Base-by-base conservation (phyloP, 1,139 yeast genomes). In the Nematodospora anomalae region DNA sequence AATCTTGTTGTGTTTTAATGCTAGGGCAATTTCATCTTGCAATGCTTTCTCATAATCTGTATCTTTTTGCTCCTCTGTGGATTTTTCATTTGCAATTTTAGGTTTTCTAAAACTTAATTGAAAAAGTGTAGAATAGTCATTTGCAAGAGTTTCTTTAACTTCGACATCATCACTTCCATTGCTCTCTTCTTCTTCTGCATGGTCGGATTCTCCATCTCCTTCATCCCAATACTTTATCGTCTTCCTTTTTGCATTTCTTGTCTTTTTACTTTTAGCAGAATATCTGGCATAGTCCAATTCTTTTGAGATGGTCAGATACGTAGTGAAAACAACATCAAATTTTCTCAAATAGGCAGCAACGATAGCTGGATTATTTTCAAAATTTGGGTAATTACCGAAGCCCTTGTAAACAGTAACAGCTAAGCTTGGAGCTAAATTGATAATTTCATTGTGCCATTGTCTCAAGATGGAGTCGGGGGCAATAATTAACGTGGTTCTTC, bases 211-310 rank as follows among this genome's bases (percentile, higher is more conserved):
- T n/a, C 41, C 46, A 9, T 35, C 44, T 9, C 15, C 38, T 24
- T 44, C 50, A 20, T 46, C 43, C 20, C 44, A 20, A 16, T 49
- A 27, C 32, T 31, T 18, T 18, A 18, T 22, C 32, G 42, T 20
- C 54, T 45, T 40, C 49, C 50, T 35, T 32, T 42, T 43, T 6
- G 64, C 52, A 16, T 54, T 57, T 42, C 87, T 64, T 10, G 79
- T 75, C 3, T 77, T 74, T 44, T 85, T 71, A 26, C 70, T 64
- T 16, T 76, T 67, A 0, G 89, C 80, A 27, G 82, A 77, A 51
- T 79, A 89, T 37, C 76, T 64, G 0, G 96, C 96, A 57, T 83
- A 79, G 55, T 89, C 90, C n/a, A 88, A 64, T 53, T 90, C 97
- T 29, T 68, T 66, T 1, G 94, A 71, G 16, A 88, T 74, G 0